Base-by-base conservation (phyloP, 768 basidiomycete genomes). In the Rhizopogon roseolus region DNA sequence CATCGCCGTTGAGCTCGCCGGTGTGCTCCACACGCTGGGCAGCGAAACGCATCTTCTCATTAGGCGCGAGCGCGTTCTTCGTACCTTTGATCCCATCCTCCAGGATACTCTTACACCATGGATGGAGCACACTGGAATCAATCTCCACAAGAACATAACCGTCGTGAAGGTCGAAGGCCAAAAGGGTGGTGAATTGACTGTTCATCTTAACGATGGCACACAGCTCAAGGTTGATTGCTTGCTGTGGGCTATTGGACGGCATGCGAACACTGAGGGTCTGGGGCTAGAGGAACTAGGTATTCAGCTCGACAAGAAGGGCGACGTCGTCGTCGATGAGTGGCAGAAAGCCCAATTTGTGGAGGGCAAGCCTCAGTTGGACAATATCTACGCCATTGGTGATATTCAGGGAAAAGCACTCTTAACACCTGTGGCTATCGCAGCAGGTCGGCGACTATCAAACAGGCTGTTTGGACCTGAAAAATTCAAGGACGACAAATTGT, bases 401-500 rank as follows among this genome's bases (percentile, higher is more conserved):
- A 92, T 94, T 19, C 84, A 84, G 60, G 97, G 97, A 57, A 95
- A 97, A 70, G 90, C 84, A 41, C 76, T 96, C 32, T 77, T 99
- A 55, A 99, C 97, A 4, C 97, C 97, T 14, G 97, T 99, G 9
- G 97, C 97, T 40, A 96, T 99, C 54, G 96, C 96, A 45, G 97
- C 97, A 14, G 97, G 93, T 19, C 77, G 97, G 55, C 75, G 93
- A 56, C 75, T 98, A 38, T 79, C 88, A 51, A 98, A 98, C 73
- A 77, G 97, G 55, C 72, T 98, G 43, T 99, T 93, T 63, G 97
- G 97, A 9, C 85, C 86, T 3, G 81, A 84, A 56, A 77, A 90
- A 70, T 95, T 79, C 80, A 93, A 89, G 75, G 68, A 87, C 45
- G 89, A 96, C 63, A 93, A 96, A 70, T 77, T 98, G 54, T 78